Base-by-base conservation (phyloP, 805 yeast genomes). In the Ogataea philodendri region DNA sequence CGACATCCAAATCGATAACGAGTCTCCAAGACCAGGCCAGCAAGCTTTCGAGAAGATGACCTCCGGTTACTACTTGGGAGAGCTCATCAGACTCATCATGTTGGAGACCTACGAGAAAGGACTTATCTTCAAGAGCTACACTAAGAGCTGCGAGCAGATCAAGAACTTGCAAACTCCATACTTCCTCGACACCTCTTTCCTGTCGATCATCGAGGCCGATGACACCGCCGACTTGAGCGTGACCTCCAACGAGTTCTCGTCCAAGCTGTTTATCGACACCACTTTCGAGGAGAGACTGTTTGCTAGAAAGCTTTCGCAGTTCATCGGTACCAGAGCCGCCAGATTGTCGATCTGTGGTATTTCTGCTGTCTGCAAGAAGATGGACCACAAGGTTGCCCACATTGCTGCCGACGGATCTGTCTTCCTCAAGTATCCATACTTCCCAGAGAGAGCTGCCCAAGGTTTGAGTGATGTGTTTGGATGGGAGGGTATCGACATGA, bases 331-430 rank as follows among this genome's bases (percentile, higher is more conserved):
- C 41, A 82, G 98, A 68, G 80, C 97, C 27, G 90, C 98, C 17
- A 82, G 98, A 65, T 72, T 93, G 52, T 83, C 96, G 15, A 83
- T 88, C 44, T 89, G 97, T 69, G 98, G 98, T 63, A 86, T 93
- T 51, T 95, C 96, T 46, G 98, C 97, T 43, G 84, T 87, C 52
- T 84, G 94, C 62, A 77, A 81, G 62, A 93, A 93, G 81, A 83
- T 93, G 73, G 78, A 76, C 48, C 76, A 83, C 71, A 62, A 63
- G 45, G 74, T 81, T 30, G 86, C 81, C 38, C 95, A 88, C 60
- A 84, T 87, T 64, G 98, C 98, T 41, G 97, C 97, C 45, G 98
- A 93, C 61, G 98, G 98, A 53, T 87, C 97, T 11, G 97, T 93
- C 30, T 87, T 69, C 71, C 81, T 87, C 76, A 84, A 78, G 66